phyloP scores from a whole-genome alignment of 257 asterid species.

The Echium plantagineum region DNA sequence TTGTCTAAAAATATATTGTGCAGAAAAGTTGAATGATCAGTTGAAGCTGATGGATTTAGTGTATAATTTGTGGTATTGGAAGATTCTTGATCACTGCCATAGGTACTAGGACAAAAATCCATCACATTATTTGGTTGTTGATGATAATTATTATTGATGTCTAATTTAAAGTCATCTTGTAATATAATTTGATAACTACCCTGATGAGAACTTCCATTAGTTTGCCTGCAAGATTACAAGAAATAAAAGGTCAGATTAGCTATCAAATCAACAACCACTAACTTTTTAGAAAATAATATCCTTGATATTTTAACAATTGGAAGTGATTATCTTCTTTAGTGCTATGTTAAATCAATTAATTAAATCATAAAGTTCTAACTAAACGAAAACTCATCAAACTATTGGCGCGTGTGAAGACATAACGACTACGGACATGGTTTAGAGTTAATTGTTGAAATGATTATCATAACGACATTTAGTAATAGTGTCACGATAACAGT shows the following conservation, averaged over 20 bases:
- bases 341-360: no score
- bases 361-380: no score
- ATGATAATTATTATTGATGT: constrained; percentile 28
- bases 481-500: no score
- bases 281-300: neutral
- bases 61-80: constrained; percentile 17
- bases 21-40: constrained; percentile 34
- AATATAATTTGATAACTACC: constrained; percentile 28
- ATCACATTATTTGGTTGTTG: constrained; percentile 23
- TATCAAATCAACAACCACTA: neutral
- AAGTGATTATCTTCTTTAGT: neutral
- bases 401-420: no score
- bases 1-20: constrained; percentile 39
- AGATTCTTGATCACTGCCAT: constrained; percentile 16
- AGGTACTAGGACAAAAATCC: constrained; percentile 12
- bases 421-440: no score
- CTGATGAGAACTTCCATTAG: constrained; percentile 31
- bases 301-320: neutral
- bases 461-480: no score
- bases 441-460: no score
- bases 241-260: constrained; percentile 12
- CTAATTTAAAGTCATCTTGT: constrained; percentile 27
- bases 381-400: no score
- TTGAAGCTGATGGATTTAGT: constrained; percentile 23
- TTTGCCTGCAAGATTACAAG: constrained; percentile 49